Conservation (phyloP, 306 rosid species). For the Cyclanthera cordifolia region DNA sequence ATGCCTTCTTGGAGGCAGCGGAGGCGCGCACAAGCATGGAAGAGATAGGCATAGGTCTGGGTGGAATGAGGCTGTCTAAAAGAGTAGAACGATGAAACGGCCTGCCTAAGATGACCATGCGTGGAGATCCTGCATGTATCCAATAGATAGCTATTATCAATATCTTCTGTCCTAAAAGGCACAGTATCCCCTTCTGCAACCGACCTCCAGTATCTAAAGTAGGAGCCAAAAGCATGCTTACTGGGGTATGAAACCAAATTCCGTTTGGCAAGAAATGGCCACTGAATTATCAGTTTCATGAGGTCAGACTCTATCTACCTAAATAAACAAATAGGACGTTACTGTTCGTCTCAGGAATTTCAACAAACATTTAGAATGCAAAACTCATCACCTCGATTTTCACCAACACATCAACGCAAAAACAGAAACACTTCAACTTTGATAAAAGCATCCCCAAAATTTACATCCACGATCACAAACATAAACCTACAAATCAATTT, state of each 20-base stretch:
- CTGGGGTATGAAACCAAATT: neutral
- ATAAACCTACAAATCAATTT: neutral
- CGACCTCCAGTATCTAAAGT: slow-evolving; percentile 5
- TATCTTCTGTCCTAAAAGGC: neutral
- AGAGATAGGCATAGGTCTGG: slow-evolving; percentile 51
- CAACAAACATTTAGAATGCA: slow-evolving; percentile 5
- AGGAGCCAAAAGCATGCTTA: slow-evolving; percentile 1
- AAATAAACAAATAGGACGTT: neutral
- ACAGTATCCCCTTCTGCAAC: neutral
- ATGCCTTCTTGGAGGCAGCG: slow-evolving; percentile 43
- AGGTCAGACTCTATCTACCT: neutral
- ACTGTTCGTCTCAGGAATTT: neutral
- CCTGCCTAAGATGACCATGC: slow-evolving; percentile 38
- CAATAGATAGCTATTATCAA: neutral
- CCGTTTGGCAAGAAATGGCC: neutral
- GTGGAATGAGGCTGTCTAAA: slow-evolving; percentile 21
- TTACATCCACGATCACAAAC: neutral
- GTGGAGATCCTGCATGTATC: slow-evolving; percentile 29
- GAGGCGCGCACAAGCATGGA: slow-evolving; percentile 60
- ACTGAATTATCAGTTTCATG: neutral
- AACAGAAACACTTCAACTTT: neutral
- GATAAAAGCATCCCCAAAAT: neutral
- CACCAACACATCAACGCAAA: neutral
- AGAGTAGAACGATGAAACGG: slow-evolving; percentile 45
- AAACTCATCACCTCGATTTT: neutral